Percentiles rank a stretch among this genome's conserved stretches.
These are phyloP conservation scores for Physcomitrium patens DNA, from an alignment of 225 moss, liverwort and hornwort genomes.

Conservation along the genomic window DNA sequence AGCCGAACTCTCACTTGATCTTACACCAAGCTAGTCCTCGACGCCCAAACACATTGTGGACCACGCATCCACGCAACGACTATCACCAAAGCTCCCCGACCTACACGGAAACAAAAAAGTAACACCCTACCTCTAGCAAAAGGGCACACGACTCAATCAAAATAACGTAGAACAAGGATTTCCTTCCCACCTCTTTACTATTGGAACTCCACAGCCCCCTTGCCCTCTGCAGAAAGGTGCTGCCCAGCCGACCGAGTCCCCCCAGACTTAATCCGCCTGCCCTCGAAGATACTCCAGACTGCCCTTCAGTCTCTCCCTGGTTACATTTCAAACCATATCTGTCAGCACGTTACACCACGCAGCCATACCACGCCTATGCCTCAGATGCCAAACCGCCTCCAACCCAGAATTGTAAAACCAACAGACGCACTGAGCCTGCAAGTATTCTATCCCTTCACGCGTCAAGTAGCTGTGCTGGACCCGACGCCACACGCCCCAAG, in stretches of 20 bases:
- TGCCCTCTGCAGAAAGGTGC: constrained; percentile 47
- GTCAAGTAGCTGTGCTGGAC: neutral
- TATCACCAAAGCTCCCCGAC: too few relatives aligned
- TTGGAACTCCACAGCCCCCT: constrained; percentile 57
- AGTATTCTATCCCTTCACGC: neutral
- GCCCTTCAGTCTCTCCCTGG: constrained; percentile 37
- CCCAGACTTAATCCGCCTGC: constrained; percentile 33
- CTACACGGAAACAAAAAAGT: too few relatives aligned
- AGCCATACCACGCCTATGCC: neutral
- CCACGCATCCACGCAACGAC: too few relatives aligned
- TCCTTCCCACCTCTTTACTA: constrained; percentile 50
- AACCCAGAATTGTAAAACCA: neutral
- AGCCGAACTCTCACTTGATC: neutral
- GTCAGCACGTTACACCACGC: constrained; percentile 8
- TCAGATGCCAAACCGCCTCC: neutral
- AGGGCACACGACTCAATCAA: too few relatives aligned
- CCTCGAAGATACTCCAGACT: constrained; percentile 34
- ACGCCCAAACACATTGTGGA: neutral
- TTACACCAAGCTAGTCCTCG: neutral
- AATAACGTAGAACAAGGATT: neutral
- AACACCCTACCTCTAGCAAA: too few relatives aligned
- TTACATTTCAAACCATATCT: constrained; percentile 10
- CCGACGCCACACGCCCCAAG: neutral
- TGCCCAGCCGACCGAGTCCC: constrained; percentile 46
- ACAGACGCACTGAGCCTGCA: constrained; percentile 5